A percentile compares a stretch with the other conserved stretches of the same genome.
Conservation (phyloP, 2,329 filamentous ascomycete species). For the Emericellopsis cladophorae region DNA sequence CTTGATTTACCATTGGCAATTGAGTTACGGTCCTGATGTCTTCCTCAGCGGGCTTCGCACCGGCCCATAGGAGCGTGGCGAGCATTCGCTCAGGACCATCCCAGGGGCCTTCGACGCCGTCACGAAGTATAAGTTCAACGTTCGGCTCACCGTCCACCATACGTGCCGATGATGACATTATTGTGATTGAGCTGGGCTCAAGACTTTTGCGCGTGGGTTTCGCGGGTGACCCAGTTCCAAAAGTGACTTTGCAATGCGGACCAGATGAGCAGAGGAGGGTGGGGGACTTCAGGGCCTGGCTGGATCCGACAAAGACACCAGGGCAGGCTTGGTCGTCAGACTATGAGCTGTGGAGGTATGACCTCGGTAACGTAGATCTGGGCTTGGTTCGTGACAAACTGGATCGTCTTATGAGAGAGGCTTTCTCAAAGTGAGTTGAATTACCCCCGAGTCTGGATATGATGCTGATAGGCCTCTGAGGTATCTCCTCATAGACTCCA, state of each 20-base stretch:
- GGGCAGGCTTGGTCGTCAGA: constrained; percentile 47
- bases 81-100: constrained; percentile 36
- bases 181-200: constrained; percentile 74
- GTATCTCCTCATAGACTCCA: constrained; percentile 58
- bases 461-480: constrained; percentile 18
- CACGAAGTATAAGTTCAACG: constrained; percentile 37
- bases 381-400: constrained; percentile 77
- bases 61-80: constrained; percentile 45
- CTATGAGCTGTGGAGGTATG: constrained; percentile 66
- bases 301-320: constrained; percentile 31
- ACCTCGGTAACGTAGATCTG: constrained; percentile 61
- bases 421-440: constrained; percentile 60
- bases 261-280: constrained; percentile 65
- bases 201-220: constrained; percentile 74
- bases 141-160: constrained; percentile 49
- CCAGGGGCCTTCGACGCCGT: constrained; percentile 46
- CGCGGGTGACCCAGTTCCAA: constrained; percentile 70
- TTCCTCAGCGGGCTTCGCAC: constrained; percentile 25
- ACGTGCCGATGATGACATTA: constrained; percentile 67
- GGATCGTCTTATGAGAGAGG: constrained; percentile 68
- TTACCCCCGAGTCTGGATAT: background rate
- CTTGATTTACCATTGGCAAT: background rate
- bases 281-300: constrained; percentile 71
- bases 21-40: constrained; percentile 22
- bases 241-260: constrained; percentile 55